These are phyloP conservation scores for Limtongia smithiae DNA, from an alignment of 805 yeast genomes.

Conservation along the genomic window DNA sequence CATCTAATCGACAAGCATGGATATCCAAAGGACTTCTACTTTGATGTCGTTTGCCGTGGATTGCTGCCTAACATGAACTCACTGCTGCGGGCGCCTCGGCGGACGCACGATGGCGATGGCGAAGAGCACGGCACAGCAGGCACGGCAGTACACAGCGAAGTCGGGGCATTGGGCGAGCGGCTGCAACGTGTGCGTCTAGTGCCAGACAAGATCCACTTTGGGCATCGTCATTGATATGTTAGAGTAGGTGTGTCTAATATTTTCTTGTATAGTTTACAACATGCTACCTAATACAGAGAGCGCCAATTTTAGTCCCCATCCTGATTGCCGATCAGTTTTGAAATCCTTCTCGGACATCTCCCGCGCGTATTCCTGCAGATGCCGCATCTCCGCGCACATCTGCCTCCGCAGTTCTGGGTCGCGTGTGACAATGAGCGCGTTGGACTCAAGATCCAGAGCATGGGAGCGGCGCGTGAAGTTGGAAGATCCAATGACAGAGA, in stretches of 20 bases:
- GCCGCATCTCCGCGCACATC: conserved; percentile 61
- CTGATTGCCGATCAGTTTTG: conserved; percentile 56
- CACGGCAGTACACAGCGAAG: conserved; percentile 1
- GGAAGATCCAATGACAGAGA: conserved; percentile 86
- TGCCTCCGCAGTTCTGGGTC: conserved; percentile 54
- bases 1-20: conserved; percentile 53
- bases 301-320: conserved; percentile 62
- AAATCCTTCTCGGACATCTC: conserved; percentile 60
- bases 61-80: conserved; percentile 18
- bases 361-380: conserved; percentile 55
- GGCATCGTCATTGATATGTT: neutral
- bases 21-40: conserved; percentile 41
- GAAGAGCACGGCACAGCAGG: neutral
- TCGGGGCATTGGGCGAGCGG: conserved; percentile 3
- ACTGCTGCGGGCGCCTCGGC: conserved; percentile 3
- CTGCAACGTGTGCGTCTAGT: conserved; percentile 9
- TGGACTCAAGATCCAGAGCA: conserved; percentile 80
- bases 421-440: conserved; percentile 72
- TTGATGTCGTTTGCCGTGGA: conserved; percentile 25
- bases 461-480: conserved; percentile 91
- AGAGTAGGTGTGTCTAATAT: too few species aligned
- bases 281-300: conserved; percentile 16
- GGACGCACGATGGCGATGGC: neutral
- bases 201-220: conserved; percentile 19
- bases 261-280: conserved; percentile 1